A percentile compares a stretch with the other conserved stretches of the same genome.
These are phyloP conservation scores for Coemansia sp. DNA, from an alignment of 192 early-diverging fungal genomes.

Conservation along the genomic window DNA sequence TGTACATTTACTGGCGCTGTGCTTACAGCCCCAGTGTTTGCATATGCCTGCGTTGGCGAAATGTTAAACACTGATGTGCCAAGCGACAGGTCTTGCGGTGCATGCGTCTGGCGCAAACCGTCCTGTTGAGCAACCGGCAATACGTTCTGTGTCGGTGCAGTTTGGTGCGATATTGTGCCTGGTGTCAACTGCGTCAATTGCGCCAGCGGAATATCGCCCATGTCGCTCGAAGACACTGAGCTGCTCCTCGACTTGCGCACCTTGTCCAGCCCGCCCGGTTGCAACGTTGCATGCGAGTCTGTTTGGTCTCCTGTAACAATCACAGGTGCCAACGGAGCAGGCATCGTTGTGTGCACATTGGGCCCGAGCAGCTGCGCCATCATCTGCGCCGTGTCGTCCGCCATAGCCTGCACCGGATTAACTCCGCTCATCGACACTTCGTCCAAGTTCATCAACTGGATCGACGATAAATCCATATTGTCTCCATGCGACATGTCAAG, in stretches of 20 bases:
- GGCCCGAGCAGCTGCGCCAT: constrained; percentile 31
- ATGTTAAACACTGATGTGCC: not conserved
- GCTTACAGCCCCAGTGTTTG: not conserved
- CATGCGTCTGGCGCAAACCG: not conserved
- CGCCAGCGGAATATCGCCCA: constrained; percentile 48
- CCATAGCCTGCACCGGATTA: not conserved
- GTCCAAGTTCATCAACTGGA: constrained; percentile 38
- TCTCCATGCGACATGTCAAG: constrained; percentile 15
- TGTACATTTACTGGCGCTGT: not conserved
- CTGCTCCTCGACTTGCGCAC: constrained; percentile 21
- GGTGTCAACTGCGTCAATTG: constrained; percentile 26
- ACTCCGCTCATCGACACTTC: constrained; percentile 9
- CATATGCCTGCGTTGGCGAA: not conserved
- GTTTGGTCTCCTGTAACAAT: not conserved
- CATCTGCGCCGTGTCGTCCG: constrained; percentile 32
- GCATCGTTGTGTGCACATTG: not conserved
- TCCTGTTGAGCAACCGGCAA: not conserved
- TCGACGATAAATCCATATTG: constrained; percentile 35
- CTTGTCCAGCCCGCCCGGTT: not conserved
- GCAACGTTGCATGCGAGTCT: not conserved
- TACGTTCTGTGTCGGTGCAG: not conserved
- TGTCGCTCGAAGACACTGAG: constrained; percentile 43
- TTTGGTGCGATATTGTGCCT: not conserved
- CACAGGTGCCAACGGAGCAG: not conserved
- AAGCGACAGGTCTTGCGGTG: not conserved